A percentile compares a stretch with the other conserved stretches of the same genome.
These are phyloP conservation scores for Curvularia eragrostidis DNA, from an alignment of 2,329 filamentous ascomycete genomes.

Conservation along the genomic window DNA sequence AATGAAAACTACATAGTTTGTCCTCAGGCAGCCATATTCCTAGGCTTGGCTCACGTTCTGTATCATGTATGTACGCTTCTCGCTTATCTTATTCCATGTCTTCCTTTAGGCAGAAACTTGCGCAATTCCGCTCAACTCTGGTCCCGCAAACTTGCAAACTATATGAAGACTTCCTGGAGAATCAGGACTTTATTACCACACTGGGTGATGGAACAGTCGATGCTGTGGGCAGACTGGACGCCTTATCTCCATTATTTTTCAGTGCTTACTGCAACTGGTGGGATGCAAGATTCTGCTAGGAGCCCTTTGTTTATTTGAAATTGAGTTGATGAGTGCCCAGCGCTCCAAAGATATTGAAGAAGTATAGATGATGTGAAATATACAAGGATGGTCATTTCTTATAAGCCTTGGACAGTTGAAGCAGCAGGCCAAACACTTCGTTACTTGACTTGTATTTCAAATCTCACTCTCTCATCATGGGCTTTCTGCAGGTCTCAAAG, in stretches of 20 bases:
- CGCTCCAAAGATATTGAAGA: not conserved
- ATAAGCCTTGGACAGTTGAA: not conserved
- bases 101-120: constrained; percentile 14
- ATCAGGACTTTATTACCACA: not conserved
- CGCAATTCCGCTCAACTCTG: constrained; percentile 15
- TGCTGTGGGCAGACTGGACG: not conserved
- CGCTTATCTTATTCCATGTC: not conserved
- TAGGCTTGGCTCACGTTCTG: not conserved
- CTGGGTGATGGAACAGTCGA: not conserved
- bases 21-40: not conserved
- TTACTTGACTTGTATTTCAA: not conserved
- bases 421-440: not conserved
- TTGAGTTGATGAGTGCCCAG: not conserved
- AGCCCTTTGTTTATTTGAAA: not conserved
- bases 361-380: not conserved
- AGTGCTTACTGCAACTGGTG: not conserved
- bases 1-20: not conserved
- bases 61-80: constrained; percentile 3
- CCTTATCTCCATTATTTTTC: not conserved
- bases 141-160: not conserved
- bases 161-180: not conserved
- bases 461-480: constrained; percentile 6
- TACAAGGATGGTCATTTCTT: not conserved
- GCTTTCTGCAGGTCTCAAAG: constrained; percentile 5
- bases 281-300: not conserved